Conservation (phyloP, 306 rosid genomes). For the Phaseolus lunatus region DNA sequence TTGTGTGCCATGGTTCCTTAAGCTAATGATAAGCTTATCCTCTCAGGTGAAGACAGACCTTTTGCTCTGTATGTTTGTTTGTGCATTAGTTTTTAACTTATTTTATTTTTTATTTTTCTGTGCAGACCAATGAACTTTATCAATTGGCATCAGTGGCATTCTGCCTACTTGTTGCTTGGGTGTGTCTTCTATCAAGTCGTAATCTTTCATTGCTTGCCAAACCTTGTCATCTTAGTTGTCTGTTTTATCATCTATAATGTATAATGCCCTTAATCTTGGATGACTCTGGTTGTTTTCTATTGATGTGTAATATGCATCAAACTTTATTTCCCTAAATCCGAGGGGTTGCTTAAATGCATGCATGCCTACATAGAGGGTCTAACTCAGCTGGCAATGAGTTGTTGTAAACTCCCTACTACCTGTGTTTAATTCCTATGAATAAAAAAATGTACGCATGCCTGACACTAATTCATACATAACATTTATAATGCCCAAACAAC, state of each 20-base stretch:
- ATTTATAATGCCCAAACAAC: constrained; percentile 33
- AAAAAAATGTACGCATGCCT: not conserved
- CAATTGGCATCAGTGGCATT: constrained; percentile 96
- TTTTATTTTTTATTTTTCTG: constrained; percentile 30
- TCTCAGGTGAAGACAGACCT: constrained; percentile 72
- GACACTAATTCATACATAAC: not conserved
- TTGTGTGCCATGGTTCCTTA: constrained; percentile 91
- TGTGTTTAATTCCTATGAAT: too few relatives aligned
- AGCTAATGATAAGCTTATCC: constrained; percentile 95
- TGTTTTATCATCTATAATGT: constrained; percentile 21
- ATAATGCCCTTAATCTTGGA: constrained; percentile 26
- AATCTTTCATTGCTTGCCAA: constrained; percentile 28
- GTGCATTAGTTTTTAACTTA: constrained; percentile 38
- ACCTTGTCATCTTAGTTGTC: constrained; percentile 32
- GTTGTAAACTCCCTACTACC: too few relatives aligned
- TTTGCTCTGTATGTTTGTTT: constrained; percentile 33
- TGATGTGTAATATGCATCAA: constrained; percentile 13
- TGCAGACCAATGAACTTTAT: constrained; percentile 97
- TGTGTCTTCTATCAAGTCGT: constrained; percentile 56
- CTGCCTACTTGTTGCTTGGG: constrained; percentile 99
- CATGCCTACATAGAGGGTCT: too few relatives aligned
- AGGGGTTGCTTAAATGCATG: constrained; percentile 24
- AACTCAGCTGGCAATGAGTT: too few relatives aligned
- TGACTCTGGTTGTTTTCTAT: constrained; percentile 33
- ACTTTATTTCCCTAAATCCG: constrained; percentile 33